Evolutionary conservation across 164 flowering plant species (phyloP), one percentile per base, ranked within the genome.

Genomic region (Taxillus chinensis): DNA sequence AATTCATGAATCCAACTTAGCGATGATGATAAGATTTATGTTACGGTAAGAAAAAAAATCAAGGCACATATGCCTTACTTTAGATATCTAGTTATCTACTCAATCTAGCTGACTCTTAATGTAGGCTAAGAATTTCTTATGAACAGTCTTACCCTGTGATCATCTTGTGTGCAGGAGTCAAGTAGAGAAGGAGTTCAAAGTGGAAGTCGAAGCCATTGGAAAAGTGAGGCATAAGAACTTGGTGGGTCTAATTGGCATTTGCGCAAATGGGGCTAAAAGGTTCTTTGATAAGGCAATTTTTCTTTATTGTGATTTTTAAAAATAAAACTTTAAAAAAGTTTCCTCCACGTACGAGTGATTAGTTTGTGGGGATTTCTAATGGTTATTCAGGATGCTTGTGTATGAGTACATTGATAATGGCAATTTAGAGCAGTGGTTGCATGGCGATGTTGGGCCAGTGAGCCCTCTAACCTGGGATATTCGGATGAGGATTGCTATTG

Each of bases 121-220:
- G 27, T 27, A 27, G 27, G 27, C 27, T 27, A 27, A 27, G 27
- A 27, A 27, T 27, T 27, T 27, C 27, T 27, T 27, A 17, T 50
- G 10, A 27, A 61, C n/a, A 53, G 1, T 6, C 1, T 7, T 57
- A 15, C 12, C 49, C 27, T 27, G 27, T 27, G 27, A 27, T 27
- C 16, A 15, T 46, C 11, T 66, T 61, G 38, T 61, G 54, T 59
- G 62, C 65, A 89, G 97, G 78, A 95, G 97, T 40, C 97, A 90
- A 68, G 97, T 95, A 17, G 93, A 88, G 76, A 82, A 75, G 75
- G 97, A 90, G 73, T 90, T 90, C 75, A 83, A 75, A 73, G 89
- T 88, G 62, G 97, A 90, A 77, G 95, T 90, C 55, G 97, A 90
- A 76, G 97, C 91, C 67, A 90, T 90, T 64, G 97, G 97, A 7